A percentile compares a stretch with the other conserved stretches of the same genome.
phyloP scores from a whole-genome alignment of 2,329 filamentous ascomycete species.

The Penicillium sp. region DNA sequence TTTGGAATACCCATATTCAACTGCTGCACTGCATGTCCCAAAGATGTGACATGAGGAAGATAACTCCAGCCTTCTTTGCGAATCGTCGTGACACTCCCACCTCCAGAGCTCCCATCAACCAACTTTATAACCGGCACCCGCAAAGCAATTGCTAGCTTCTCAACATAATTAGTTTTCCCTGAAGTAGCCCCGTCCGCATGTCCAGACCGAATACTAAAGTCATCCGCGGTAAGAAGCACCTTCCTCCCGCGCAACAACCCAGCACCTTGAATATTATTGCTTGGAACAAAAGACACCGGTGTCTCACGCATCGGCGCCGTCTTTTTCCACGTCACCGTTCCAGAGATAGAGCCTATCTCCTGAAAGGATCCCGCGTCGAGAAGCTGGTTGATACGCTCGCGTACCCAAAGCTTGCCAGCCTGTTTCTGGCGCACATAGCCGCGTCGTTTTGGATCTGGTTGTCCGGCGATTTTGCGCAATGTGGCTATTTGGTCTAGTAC shows the following conservation, averaged over 20 bases:
- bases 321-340: conserved; percentile 54
- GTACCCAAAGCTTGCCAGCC: conserved; percentile 60
- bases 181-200: conserved; percentile 57
- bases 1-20: conserved; percentile 61
- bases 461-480: conserved; percentile 50
- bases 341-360: conserved; percentile 57
- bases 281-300: conserved; percentile 50
- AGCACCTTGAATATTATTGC: conserved; percentile 59
- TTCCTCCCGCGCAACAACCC: conserved; percentile 50
- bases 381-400: conserved; percentile 55
- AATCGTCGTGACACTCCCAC: conserved; percentile 58
- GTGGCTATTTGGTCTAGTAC: conserved; percentile 52
- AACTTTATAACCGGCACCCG: conserved; percentile 58
- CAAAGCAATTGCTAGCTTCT: conserved; percentile 54
- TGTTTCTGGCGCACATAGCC: conserved; percentile 60
- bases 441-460: conserved; percentile 49
- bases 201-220: conserved; percentile 58
- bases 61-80: conserved; percentile 53
- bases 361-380: conserved; percentile 52
- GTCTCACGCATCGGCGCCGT: conserved; percentile 32
- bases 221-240: conserved; percentile 58
- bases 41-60: conserved; percentile 53
- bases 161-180: conserved; percentile 57
- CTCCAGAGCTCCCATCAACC: conserved; percentile 59
- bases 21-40: conserved; percentile 51